phyloP scores from a whole-genome alignment of 306 rosid genomes.

The Pyrus communis region DNA sequence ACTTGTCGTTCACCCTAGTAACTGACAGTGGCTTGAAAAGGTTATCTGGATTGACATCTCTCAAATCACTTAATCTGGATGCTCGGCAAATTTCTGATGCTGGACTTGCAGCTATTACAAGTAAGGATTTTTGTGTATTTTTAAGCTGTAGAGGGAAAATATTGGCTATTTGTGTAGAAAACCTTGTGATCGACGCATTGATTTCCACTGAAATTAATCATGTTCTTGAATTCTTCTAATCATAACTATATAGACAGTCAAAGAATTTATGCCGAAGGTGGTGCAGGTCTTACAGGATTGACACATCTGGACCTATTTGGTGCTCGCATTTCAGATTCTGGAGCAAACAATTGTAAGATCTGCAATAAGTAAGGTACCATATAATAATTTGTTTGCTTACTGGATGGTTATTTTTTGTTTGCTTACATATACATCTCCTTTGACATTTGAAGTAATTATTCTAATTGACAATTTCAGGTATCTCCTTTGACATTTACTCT shows the following conservation, averaged over 20 bases:
- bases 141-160: neutral
- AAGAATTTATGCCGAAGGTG: neutral
- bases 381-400: too few relatives aligned
- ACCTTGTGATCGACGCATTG: neutral
- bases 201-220: neutral
- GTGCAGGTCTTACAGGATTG: constrained; percentile 58
- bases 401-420: too few relatives aligned
- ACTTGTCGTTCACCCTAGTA: constrained; percentile 63
- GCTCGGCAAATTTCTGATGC: constrained; percentile 61
- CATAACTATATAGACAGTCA: neutral
- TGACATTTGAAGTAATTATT: too few relatives aligned
- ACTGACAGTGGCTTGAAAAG: constrained; percentile 47
- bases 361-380: too few relatives aligned
- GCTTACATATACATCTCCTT: too few relatives aligned
- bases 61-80: constrained; percentile 85
- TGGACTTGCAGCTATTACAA: constrained; percentile 50
- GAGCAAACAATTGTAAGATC: constrained; percentile 20
- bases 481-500: too few relatives aligned
- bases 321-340: constrained; percentile 56
- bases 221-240: neutral
- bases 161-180: neutral
- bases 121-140: constrained; percentile 25
- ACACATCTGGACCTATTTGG: constrained; percentile 73
- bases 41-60: constrained; percentile 55
- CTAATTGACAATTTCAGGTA: too few relatives aligned